Conservation (phyloP, 352 stramenopile genomes). For the Pythium diclinum region DNA sequence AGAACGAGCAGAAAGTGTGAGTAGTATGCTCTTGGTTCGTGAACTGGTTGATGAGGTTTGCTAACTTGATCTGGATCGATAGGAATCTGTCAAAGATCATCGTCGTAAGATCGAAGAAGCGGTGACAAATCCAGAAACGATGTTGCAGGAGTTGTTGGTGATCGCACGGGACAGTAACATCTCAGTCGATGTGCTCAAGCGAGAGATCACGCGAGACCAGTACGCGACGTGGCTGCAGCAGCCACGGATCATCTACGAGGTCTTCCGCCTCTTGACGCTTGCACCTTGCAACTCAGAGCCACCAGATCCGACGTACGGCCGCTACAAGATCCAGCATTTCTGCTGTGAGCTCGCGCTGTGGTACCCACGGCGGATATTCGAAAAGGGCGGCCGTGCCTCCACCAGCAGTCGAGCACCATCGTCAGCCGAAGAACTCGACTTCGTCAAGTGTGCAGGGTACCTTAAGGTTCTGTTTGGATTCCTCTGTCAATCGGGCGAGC, state of each 20-base stretch:
- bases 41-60: not conserved
- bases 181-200: slow-evolving; percentile 71
- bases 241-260: slow-evolving; percentile 79
- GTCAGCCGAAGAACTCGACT: slow-evolving; percentile 45
- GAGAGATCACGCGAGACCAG: slow-evolving; percentile 76
- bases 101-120: slow-evolving; percentile 82
- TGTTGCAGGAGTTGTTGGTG: slow-evolving; percentile 56
- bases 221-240: slow-evolving; percentile 72
- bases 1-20: slow-evolving; percentile 78
- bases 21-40: not conserved
- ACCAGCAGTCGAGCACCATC: slow-evolving; percentile 20
- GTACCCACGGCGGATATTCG: slow-evolving; percentile 77
- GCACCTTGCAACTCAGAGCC: slow-evolving; percentile 33
- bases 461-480: slow-evolving; percentile 86
- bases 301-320: slow-evolving; percentile 69
- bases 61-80: not conserved
- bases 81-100: slow-evolving; percentile 86
- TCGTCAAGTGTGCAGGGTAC: slow-evolving; percentile 51
- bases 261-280: slow-evolving; percentile 70
- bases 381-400: slow-evolving; percentile 32
- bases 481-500: slow-evolving; percentile 53
- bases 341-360: slow-evolving; percentile 77
- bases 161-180: slow-evolving; percentile 67
- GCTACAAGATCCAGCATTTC: slow-evolving; percentile 83
- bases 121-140: slow-evolving; percentile 52